These are phyloP conservation scores for Zymoseptoria crescenta DNA, from an alignment of 2,329 filamentous ascomycete species.

Conservation along the genomic window DNA sequence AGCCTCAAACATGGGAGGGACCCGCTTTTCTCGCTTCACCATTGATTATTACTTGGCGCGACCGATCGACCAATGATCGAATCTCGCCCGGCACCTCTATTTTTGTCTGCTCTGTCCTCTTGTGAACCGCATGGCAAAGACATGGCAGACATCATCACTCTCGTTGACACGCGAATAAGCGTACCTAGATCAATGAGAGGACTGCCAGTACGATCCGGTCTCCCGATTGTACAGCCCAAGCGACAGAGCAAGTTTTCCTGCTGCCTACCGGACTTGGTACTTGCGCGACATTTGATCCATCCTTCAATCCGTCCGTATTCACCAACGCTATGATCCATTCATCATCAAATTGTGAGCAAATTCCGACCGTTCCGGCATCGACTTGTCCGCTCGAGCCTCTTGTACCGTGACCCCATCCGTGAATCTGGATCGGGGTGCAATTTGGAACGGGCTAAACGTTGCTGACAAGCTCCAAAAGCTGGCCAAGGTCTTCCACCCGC, in stretches of 20 bases:
- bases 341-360: no score
- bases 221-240: no score
- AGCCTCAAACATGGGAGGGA: background rate
- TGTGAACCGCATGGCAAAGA: background rate
- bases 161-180: background rate
- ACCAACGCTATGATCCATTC: no score
- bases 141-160: background rate
- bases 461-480: background rate
- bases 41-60: background rate
- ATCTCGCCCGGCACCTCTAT: background rate
- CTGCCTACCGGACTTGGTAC: no score
- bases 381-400: no score
- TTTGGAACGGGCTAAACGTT: no score
- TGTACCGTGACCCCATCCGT: background rate
- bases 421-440: background rate
- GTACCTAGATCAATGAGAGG: background rate
- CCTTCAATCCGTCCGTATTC: no score
- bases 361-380: no score
- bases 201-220: no score
- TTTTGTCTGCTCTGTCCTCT: background rate
- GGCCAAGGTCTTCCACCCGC: background rate
- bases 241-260: no score
- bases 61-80: no score
- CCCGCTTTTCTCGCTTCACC: background rate
- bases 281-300: no score